Evolutionary conservation across 768 basidiomycete species (phyloP), one percentile per base, ranked within the genome.

Genomic region (Boletus tylopilopsis): DNA sequence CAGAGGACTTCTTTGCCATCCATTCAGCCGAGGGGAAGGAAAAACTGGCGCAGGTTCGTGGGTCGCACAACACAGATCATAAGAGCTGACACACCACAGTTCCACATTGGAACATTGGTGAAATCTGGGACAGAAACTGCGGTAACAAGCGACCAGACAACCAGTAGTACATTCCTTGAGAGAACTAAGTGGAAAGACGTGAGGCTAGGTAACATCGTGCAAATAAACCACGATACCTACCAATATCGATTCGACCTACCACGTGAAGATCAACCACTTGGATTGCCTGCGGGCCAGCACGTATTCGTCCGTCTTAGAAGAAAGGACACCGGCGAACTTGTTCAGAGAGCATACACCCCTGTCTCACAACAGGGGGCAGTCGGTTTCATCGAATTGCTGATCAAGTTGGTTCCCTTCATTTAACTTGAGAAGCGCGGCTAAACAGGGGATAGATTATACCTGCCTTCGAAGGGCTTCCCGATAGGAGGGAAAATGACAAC

Each of bases 1-100:
- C 80, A 1, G 82, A 84, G 13, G 82, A 85, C 50, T 85, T 84
- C 62, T 70, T 82, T 62, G 77, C 80, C 0, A 82, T 84, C 45
- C 82, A 82, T 62, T 79, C 77, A n/a, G 62, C 69, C 9, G 76
- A 78, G 48, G 79, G 75, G 3, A 74, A 71, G 45, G 50, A 49
- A 21, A 72, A 76, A 58, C 67, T 82, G 9, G 72, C 70, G 0
- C 70, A 75, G 55, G 77, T 67, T 37, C 9, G 51, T 49, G 36
- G 6, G 19, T 23, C 9, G 4, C 11, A n/a, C 22, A 42, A 23
- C 42, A 7, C 27, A 16, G 1, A 36, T 27, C 30, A 10, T 12
- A 27, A 30, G 29, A 45, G 9, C 56, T 60, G 44, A 63, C 30
- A 6, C 29, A 35, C 38, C 25, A 16, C 35, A 69, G 55, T 75